A percentile compares a stretch with the other conserved stretches of the same genome.
phyloP scores from a whole-genome alignment of 2,329 filamentous ascomycete species.

The Pseudogymnoascus sp. region DNA sequence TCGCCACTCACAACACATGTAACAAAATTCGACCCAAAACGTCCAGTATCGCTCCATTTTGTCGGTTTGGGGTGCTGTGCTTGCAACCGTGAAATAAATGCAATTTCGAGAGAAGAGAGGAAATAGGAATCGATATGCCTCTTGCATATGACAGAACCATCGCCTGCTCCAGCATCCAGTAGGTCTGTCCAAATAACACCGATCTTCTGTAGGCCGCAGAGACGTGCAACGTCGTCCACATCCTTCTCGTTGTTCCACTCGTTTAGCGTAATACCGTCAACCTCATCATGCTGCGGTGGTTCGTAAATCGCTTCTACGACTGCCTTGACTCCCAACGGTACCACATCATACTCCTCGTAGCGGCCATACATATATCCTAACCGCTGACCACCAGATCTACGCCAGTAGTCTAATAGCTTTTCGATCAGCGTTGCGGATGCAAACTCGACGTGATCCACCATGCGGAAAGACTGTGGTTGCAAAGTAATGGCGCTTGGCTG shows the following conservation, averaged over 20 bases:
- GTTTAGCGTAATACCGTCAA: constrained; percentile 78
- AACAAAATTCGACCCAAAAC: constrained; percentile 93
- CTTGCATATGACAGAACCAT: constrained; percentile 89
- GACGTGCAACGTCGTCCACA: constrained; percentile 69
- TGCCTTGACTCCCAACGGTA: constrained; percentile 89
- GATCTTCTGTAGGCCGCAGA: constrained; percentile 81
- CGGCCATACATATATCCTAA: constrained; percentile 86
- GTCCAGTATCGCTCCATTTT: constrained; percentile 94
- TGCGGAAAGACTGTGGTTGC: constrained; percentile 87
- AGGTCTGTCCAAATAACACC: constrained; percentile 95
- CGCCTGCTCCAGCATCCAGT: constrained; percentile 68
- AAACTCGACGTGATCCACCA: constrained; percentile 98
- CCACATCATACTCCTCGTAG: constrained; percentile 84
- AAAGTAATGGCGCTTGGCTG: constrained; percentile 95
- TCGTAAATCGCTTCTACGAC: constrained; percentile 97
- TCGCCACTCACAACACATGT: constrained; percentile 95
- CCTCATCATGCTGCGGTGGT: constrained; percentile 80
- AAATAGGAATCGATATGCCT: constrained; percentile 89
- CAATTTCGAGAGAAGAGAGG: constrained; percentile 84
- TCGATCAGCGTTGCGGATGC: constrained; percentile 78
- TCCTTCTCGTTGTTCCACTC: constrained; percentile 81
- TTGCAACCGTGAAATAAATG: constrained; percentile 81
- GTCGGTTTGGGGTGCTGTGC: constrained; percentile 81
- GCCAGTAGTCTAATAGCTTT: constrained; percentile 86
- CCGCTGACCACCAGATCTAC: constrained; percentile 71